Conservation (phyloP, 106 monocot genomes). For the Platanthera zijinensis region DNA sequence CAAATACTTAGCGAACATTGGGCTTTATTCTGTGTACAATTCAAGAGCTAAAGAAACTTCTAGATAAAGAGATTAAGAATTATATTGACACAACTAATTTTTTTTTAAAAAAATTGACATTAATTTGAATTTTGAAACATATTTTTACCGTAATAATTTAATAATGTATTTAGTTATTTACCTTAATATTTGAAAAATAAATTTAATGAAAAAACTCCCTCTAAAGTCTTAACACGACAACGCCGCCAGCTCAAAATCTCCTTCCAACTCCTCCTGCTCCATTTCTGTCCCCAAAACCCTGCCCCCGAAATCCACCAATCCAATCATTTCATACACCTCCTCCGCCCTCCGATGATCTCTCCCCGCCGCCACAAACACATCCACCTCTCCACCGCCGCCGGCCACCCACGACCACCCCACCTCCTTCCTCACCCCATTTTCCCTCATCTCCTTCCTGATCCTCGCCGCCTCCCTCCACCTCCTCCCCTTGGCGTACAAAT, state of each 20-base stretch:
- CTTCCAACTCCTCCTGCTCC: neutral
- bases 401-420: conserved; percentile 67
- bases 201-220: neutral
- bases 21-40: too few species aligned
- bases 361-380: conserved; percentile 34
- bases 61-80: too few species aligned
- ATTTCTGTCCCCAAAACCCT: conserved; percentile 2
- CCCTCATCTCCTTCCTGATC: conserved; percentile 54
- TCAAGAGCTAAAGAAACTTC: too few species aligned
- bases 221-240: too few species aligned
- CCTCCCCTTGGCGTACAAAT: conserved; percentile 59
- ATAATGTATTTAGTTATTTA: neutral
- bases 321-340: conserved; percentile 32
- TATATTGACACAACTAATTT: too few species aligned
- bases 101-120: too few species aligned
- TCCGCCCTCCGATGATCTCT: conserved; percentile 18
- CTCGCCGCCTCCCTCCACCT: conserved; percentile 58
- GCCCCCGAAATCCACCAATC: conserved; percentile 20
- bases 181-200: neutral
- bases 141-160: too few species aligned
- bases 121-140: too few species aligned
- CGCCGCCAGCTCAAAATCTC: too few species aligned
- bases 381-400: conserved; percentile 13
- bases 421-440: conserved; percentile 71
- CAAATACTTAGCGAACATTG: too few species aligned